Percentiles rank a stretch among this genome's conserved stretches.
Evolutionary conservation across 495 filamentous ascomycete genomes (phyloP).

Genomic region (Penicillium dipodomyicola): DNA sequence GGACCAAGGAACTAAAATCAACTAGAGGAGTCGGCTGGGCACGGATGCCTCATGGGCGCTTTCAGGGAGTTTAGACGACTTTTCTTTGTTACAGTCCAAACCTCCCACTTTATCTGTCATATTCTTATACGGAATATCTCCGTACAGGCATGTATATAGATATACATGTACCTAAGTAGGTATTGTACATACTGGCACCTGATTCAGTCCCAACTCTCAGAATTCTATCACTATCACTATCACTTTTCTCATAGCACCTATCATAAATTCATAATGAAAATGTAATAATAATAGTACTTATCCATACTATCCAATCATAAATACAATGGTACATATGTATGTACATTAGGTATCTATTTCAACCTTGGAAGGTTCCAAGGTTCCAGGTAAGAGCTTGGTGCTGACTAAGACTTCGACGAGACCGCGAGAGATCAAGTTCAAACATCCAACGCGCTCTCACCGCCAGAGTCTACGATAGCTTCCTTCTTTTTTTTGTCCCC

Average conservation of each 20-base stretch:
- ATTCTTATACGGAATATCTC: too few species aligned
- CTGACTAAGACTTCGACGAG: constrained; percentile 23
- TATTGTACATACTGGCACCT: not conserved
- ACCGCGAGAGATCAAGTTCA: constrained; percentile 1
- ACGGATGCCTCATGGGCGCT: constrained; percentile 9
- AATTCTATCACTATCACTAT: constrained; percentile 1
- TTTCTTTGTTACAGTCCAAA: not conserved
- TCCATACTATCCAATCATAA: not conserved
- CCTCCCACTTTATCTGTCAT: too few species aligned
- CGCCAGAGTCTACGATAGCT: constrained; percentile 28
- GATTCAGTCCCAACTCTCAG: not conserved
- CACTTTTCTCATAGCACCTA: not conserved
- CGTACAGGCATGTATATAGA: too few species aligned
- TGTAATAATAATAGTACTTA: not conserved
- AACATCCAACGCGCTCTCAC: constrained; percentile 29
- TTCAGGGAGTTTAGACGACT: constrained; percentile 5
- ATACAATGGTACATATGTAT: too few species aligned
- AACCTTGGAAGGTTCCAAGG: too few species aligned
- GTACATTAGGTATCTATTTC: too few species aligned
- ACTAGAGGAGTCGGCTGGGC: constrained; percentile 7
- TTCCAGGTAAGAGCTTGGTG: constrained; percentile 5
- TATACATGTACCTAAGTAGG: too few species aligned
- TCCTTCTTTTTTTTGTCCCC: constrained; percentile 15
- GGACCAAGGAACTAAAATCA: constrained; percentile 11
- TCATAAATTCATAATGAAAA: not conserved